phyloP scores from a whole-genome alignment of 2,329 filamentous ascomycete species.

The Botrytis aclada region DNA sequence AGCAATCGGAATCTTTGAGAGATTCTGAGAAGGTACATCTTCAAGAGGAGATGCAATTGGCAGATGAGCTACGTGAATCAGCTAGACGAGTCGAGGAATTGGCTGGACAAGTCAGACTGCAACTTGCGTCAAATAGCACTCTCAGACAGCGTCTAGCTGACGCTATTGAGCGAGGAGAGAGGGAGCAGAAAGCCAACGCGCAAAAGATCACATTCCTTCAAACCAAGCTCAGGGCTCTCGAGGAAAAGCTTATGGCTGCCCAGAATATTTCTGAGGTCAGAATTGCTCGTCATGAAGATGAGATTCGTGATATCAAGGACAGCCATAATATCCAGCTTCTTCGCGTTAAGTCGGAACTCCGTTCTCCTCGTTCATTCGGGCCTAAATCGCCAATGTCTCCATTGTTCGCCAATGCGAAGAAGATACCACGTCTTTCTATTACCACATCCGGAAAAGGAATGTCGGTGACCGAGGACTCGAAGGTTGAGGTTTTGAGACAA shows the following conservation, averaged over 20 bases:
- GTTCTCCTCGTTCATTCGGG: slow-evolving; percentile 50
- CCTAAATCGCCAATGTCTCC: slow-evolving; percentile 61
- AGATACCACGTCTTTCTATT: slow-evolving; percentile 53
- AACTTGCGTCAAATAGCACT: slow-evolving; percentile 73
- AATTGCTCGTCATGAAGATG: slow-evolving; percentile 80
- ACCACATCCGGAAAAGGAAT: slow-evolving; percentile 53
- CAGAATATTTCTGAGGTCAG: slow-evolving; percentile 85
- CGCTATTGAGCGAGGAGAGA: slow-evolving; percentile 79
- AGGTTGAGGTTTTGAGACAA: slow-evolving; percentile 72
- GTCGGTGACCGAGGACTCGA: slow-evolving; percentile 66
- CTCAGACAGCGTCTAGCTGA: slow-evolving; percentile 74
- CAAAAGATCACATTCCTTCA: slow-evolving; percentile 82
- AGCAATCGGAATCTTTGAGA: slow-evolving; percentile 58
- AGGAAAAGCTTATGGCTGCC: slow-evolving; percentile 78
- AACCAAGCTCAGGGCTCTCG: slow-evolving; percentile 71
- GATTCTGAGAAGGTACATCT: slow-evolving; percentile 54
- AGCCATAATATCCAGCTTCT: slow-evolving; percentile 74
- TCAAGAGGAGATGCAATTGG: slow-evolving; percentile 60
- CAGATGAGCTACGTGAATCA: slow-evolving; percentile 68
- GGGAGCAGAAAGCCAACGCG: slow-evolving; percentile 76
- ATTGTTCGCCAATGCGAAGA: slow-evolving; percentile 51
- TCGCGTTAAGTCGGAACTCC: slow-evolving; percentile 59
- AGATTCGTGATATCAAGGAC: slow-evolving; percentile 72
- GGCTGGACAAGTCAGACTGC: slow-evolving; percentile 72
- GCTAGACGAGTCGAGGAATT: slow-evolving; percentile 77